Percentiles rank a stretch among this genome's conserved stretches.
Conservation (phyloP, 768 basidiomycete genomes). For the Arthromyces matolae region DNA sequence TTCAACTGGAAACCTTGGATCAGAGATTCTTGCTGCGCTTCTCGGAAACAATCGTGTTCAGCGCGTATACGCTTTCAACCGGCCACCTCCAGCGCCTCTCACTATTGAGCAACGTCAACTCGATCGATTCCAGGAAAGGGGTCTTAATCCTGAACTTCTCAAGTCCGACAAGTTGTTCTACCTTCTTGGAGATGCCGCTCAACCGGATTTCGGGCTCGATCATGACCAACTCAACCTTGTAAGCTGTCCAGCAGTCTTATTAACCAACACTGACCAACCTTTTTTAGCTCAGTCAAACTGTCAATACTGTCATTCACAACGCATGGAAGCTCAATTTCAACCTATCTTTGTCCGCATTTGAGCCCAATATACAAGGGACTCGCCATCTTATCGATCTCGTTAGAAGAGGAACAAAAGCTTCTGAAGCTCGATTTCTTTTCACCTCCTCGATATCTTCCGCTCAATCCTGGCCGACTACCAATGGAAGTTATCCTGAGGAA, state of each 20-base stretch:
- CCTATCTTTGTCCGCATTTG: conserved; percentile 31
- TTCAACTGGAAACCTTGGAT: conserved; percentile 21
- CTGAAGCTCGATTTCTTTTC: conserved; percentile 24
- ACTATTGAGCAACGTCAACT: conserved; percentile 9
- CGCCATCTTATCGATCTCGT: conserved; percentile 29
- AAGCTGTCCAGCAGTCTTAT: conserved; percentile 11
- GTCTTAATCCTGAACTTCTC: conserved; percentile 3
- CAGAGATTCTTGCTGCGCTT: conserved; percentile 16
- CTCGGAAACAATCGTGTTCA: conserved; percentile 32
- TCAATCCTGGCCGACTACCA: conserved; percentile 12
- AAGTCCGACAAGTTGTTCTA: conserved; percentile 6
- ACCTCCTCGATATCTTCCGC: conserved; percentile 32
- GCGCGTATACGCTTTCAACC: conserved; percentile 34
- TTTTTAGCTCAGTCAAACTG: conserved; percentile 19
- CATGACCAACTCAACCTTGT: conserved; percentile 15
- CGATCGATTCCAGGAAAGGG: conserved; percentile 5
- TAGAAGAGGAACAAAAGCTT: conserved; percentile 8
- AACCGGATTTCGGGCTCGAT: conserved; percentile 20
- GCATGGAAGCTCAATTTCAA: conserved; percentile 42
- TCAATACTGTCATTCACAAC: conserved; percentile 30
- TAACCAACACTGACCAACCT: neutral
- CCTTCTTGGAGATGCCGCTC: conserved; percentile 6
- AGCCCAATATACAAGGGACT: conserved; percentile 29
- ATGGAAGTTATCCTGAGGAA: conserved; percentile 29
- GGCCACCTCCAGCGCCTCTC: neutral